Base-by-base conservation (phyloP, 306 rosid species). In the Calophaca sinica region DNA sequence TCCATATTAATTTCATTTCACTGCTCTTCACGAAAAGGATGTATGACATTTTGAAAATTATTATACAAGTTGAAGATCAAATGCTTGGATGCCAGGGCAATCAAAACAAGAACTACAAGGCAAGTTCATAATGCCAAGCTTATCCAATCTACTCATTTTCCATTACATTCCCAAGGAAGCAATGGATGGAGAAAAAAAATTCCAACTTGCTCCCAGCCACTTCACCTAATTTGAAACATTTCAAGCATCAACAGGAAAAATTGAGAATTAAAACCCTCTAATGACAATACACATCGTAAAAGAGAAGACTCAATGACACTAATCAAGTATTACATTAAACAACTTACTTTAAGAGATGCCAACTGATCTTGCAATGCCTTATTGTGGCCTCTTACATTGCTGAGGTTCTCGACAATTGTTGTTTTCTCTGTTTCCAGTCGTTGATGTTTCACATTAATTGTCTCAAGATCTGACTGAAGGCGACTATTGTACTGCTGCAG, bases 301-400 rank as follows among this genome's bases (percentile, higher is more conserved):
- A 3, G 31, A 31, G 10, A 38, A 53, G 26, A 72, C 26, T 35
- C 7, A 55, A 31, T 52, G 8, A 8, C 32, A 38, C n/a, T 29
- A n/a, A 50, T 42, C 12, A 15, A 54, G 67, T 2, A 49, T 67
- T 61, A 35, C 7, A 55, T 6, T 45, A 45, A 49, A 65, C 1
- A 38, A 71, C 86, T 72, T 90, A 94, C 99, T 83, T 85, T 94
- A 3, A 87, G 49, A 15, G 88, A 82, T 80, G 74, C 52, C 74
- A 94, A 41, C 79, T 94, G 89, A 44, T 94, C 97, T 75, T 94
- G 96, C 89, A 94, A 78, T 67, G 91, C 86, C 81, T 90, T 87
- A 59, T 86, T 90, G 90, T 90, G 97, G 20, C 88, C 94, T 79
- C 99, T 90, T 36, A 87, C 78, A 76, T 75, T 89, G 88, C 96